Evolutionary conservation across 106 monocot species (phyloP).

Genomic region (Acorus calamus): DNA sequence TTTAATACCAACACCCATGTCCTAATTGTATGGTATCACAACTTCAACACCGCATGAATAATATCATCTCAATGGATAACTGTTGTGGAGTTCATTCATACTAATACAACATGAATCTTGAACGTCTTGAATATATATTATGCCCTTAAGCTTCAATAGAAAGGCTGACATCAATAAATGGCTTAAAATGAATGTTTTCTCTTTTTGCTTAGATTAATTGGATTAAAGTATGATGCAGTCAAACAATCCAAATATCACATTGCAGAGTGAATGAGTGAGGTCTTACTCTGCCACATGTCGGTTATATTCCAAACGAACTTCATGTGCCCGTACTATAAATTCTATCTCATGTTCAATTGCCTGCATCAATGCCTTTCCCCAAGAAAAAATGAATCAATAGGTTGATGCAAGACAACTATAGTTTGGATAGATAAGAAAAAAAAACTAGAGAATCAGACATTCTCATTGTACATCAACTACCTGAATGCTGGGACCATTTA

Average conservation of each 20-base stretch:
- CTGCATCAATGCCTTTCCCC: conserved; percentile 58
- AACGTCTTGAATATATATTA: too few relatives aligned
- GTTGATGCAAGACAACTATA: neutral
- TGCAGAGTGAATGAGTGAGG: neutral
- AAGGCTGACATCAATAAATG: too few relatives aligned
- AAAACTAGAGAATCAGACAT: neutral
- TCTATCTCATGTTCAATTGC: conserved; percentile 90
- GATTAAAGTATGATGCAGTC: too few relatives aligned
- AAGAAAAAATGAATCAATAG: neutral
- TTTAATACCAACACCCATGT: too few relatives aligned
- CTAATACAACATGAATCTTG: too few relatives aligned
- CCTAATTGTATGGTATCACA: too few relatives aligned
- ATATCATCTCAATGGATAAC: too few relatives aligned
- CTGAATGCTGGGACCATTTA: conserved; percentile 53
- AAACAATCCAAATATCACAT: neutral
- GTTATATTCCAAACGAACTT: conserved; percentile 84
- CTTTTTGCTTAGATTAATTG: too few relatives aligned
- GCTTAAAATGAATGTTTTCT: too few relatives aligned
- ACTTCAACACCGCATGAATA: too few relatives aligned
- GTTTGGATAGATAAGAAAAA: neutral
- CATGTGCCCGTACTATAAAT: conserved; percentile 69
- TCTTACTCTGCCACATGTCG: conserved; percentile 79
- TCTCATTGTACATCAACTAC: conserved; percentile 11
- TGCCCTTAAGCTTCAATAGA: too few relatives aligned
- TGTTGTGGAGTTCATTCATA: too few relatives aligned